Base-by-base conservation (phyloP, 805 yeast genomes). In the Candida sanyiensis region DNA sequence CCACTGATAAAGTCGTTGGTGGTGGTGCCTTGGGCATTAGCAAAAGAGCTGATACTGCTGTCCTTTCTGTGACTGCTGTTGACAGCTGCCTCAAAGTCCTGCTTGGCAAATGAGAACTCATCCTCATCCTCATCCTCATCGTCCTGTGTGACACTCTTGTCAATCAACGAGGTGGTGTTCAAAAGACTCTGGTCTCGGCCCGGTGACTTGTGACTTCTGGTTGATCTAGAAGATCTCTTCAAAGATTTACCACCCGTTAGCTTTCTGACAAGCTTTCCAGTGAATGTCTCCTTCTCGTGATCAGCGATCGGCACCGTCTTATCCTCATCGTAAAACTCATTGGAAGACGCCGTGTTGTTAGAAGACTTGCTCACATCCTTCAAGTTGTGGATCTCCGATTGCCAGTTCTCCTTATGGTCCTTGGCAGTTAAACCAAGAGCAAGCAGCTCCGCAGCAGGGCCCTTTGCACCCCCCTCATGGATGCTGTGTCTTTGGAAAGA, bases 361-460 rank as follows among this genome's bases (percentile, higher is more conserved):
- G 34, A 18, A 7, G 47, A 44, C 18, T 45, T 30, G 32, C 27
- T 36, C 30, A 42, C n/a, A 11, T 49, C 54, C 23, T 43, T 47
- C 42, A 52, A 26, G 19, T 49, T 42, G 19, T 46, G 49, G n/a
- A 54, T 50, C 54, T 81, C 81, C 30, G 69, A 62, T 47, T 82
- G 88, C 88, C 93, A 79, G 54, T 83, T 72, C 31, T 68, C 73
- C 48, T 78, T 74, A 58, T 85, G 95, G 46, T 85, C 86, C 53
- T 77, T 80, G 4, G 94, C 95, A n/a, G 88, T 85, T 12, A 67
- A 57, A 43, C 95, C 95, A 44, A 86, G 69, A 3, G 89, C 95
- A 28, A 78, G 54, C 43, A 85, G 67, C 57, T 80, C 86, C 26
- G 63, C 62, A 18, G 66, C 59, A 32, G 64, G 66, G 9, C 58